Evolutionary conservation across 805 yeast genomes (phyloP).

Genomic region (Suhomyces kilbournensis): DNA sequence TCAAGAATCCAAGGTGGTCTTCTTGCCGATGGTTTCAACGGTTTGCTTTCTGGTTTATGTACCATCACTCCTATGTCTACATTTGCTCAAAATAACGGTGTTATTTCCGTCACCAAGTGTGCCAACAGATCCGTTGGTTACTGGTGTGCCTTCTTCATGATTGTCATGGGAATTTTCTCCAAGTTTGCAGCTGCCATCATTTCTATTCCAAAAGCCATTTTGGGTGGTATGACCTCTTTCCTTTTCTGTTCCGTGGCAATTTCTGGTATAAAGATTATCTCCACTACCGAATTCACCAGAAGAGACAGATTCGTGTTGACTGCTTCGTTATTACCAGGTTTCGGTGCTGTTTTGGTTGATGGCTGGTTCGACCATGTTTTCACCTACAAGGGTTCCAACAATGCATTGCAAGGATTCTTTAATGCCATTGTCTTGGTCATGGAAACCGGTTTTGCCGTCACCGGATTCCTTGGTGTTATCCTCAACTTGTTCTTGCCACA

Average conservation of each 20-base stretch:
- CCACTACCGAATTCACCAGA: constrained; percentile 61
- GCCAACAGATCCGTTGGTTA: constrained; percentile 81
- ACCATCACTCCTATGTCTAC: constrained; percentile 89
- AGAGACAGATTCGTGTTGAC: constrained; percentile 73
- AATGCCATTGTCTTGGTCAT: constrained; percentile 67
- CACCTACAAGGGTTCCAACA: constrained; percentile 62
- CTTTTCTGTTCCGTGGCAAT: constrained; percentile 74
- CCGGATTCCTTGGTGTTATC: constrained; percentile 62
- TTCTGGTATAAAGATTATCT: constrained; percentile 66
- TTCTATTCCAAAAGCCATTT: constrained; percentile 66
- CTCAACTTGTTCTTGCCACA: constrained; percentile 63
- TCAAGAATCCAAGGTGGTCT: constrained; percentile 91
- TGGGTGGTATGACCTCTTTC: constrained; percentile 88
- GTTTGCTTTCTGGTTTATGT: constrained; percentile 70
- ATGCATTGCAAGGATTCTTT: constrained; percentile 55
- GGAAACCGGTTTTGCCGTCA: constrained; percentile 71
- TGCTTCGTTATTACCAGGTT: constrained; percentile 60
- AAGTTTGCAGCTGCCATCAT: constrained; percentile 53
- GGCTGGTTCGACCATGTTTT: constrained; percentile 64
- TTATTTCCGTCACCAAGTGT: constrained; percentile 86
- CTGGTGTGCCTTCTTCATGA: constrained; percentile 75
- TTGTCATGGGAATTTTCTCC: constrained; percentile 84
- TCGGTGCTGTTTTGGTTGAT: constrained; percentile 64
- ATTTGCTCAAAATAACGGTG: constrained; percentile 95
- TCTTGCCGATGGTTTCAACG: constrained; percentile 82